Conservation (phyloP, 495 filamentous ascomycete species). For the Talaromyces nanjingensis region DNA sequence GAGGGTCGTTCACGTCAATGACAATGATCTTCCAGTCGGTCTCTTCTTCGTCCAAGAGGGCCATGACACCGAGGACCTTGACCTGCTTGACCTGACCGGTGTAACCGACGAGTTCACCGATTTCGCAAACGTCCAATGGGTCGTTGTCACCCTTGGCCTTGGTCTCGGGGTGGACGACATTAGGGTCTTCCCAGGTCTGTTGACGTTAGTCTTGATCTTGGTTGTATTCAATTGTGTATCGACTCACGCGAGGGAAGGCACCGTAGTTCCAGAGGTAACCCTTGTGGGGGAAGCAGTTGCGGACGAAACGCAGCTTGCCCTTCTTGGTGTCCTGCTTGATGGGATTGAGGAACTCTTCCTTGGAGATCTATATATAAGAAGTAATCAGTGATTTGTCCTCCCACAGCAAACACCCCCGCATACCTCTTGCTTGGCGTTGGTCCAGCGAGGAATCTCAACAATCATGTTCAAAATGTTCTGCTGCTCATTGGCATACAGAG, state of each 20-base stretch:
- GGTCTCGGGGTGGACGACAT: slow-evolving; percentile 91
- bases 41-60: slow-evolving; percentile 97
- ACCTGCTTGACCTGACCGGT: slow-evolving; percentile 97
- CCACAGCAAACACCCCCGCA: not conserved
- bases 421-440: slow-evolving; percentile 98
- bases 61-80: slow-evolving; percentile 99
- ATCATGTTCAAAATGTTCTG: slow-evolving; percentile 97
- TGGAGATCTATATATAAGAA: slow-evolving; percentile 64
- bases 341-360: slow-evolving; percentile 93
- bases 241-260: slow-evolving; percentile 87
- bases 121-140: slow-evolving; percentile 98
- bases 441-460: slow-evolving; percentile 98
- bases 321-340: slow-evolving; percentile 71
- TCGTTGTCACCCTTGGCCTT: slow-evolving; percentile 99
- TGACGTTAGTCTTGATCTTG: slow-evolving; percentile 12
- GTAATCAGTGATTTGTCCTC: not conserved
- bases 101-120: slow-evolving; percentile 94
- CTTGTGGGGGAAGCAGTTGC: slow-evolving; percentile 99
- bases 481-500: slow-evolving; percentile 90
- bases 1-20: slow-evolving; percentile 95
- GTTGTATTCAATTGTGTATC: slow-evolving; percentile 1
- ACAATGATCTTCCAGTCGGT: slow-evolving; percentile 99
- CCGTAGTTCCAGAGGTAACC: slow-evolving; percentile 99
- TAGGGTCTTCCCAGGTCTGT: slow-evolving; percentile 99
- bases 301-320: slow-evolving; percentile 77